These are phyloP conservation scores for Calycina marina DNA, from an alignment of 2,329 filamentous ascomycete genomes.

Conservation along the genomic window DNA sequence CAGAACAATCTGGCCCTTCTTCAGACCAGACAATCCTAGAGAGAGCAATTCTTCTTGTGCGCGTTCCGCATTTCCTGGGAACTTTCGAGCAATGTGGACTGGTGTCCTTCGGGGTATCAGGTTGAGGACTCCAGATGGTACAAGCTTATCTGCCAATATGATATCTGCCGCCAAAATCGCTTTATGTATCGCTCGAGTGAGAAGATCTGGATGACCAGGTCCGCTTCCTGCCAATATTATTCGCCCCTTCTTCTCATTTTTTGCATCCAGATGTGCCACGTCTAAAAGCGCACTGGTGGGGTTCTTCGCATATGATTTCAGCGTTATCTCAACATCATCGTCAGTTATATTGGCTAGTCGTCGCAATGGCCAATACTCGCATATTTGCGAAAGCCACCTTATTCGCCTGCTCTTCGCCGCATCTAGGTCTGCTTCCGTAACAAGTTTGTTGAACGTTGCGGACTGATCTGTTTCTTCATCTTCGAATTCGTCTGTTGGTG, in stretches of 20 bases:
- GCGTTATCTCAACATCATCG: conserved; percentile 59
- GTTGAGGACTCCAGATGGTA: conserved; percentile 71
- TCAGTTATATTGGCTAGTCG: conserved; percentile 69
- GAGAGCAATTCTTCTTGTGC: conserved; percentile 82
- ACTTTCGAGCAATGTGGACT: conserved; percentile 88
- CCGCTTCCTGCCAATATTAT: conserved; percentile 87
- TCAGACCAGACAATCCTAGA: conserved; percentile 56
- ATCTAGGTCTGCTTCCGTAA: conserved; percentile 58
- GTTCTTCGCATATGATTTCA: conserved; percentile 50
- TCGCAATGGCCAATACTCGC: conserved; percentile 93
- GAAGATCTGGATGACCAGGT: conserved; percentile 80
- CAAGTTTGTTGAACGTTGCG: conserved; percentile 70
- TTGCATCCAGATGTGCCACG: conserved; percentile 18
- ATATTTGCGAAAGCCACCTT: conserved; percentile 89
- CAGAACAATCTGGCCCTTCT: conserved; percentile 64
- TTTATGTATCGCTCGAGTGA: conserved; percentile 70
- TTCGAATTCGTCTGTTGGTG: conserved; percentile 21
- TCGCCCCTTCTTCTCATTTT: conserved; percentile 36
- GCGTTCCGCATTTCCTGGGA: conserved; percentile 88
- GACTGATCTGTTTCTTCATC: conserved; percentile 55
- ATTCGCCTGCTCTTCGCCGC: conserved; percentile 68
- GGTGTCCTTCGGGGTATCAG: conserved; percentile 81
- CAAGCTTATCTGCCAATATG: conserved; percentile 76
- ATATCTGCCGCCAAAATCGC: conserved; percentile 63
- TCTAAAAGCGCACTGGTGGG: conserved; percentile 17